These are phyloP conservation scores for Acer campestre DNA, from an alignment of 345 rosid species.

Conservation along the genomic window DNA sequence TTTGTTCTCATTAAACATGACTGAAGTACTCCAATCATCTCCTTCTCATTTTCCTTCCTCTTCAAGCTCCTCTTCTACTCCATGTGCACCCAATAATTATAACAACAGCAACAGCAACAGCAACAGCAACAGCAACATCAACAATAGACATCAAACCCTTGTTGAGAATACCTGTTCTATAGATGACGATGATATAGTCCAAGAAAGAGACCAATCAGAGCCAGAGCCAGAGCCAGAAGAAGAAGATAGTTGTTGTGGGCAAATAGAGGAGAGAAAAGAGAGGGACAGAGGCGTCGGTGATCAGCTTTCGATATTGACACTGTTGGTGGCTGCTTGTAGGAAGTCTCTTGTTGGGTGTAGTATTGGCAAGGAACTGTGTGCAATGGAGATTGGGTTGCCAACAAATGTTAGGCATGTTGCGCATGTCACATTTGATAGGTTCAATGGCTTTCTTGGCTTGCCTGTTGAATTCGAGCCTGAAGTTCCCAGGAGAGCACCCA, in stretches of 20 bases:
- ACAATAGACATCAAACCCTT: conserved; percentile 40
- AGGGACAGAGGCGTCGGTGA: conserved; percentile 41
- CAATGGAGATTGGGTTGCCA: conserved; percentile 97
- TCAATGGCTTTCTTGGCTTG: conserved; percentile 95
- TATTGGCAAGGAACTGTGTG: conserved; percentile 59
- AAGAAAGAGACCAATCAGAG: conserved; percentile 35
- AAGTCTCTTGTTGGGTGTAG: conserved; percentile 80
- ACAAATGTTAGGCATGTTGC: conserved; percentile 95
- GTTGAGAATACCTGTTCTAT: conserved; percentile 31
- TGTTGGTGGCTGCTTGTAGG: conserved; percentile 71
- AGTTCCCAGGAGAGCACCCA: conserved; percentile 88
- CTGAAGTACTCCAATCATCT: conserved; percentile 70
- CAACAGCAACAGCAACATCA: conserved; percentile 9
- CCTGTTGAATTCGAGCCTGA: conserved; percentile 99
- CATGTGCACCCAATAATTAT: conserved; percentile 55
- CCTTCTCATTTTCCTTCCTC: conserved; percentile 89
- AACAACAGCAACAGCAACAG: conserved; percentile 25
- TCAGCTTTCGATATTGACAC: conserved; percentile 63
- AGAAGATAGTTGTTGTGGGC: conserved; percentile 13
- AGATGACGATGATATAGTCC: conserved; percentile 30
- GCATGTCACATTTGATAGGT: conserved; percentile 99
- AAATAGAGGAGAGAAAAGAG: conserved; percentile 22
- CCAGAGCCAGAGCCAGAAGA: conserved; percentile 6
- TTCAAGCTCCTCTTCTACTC: conserved; percentile 76
- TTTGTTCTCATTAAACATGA: conserved; percentile 42